phyloP scores from a whole-genome alignment of 2,329 filamentous ascomycete species.

The Sordariomycetes sp. region DNA sequence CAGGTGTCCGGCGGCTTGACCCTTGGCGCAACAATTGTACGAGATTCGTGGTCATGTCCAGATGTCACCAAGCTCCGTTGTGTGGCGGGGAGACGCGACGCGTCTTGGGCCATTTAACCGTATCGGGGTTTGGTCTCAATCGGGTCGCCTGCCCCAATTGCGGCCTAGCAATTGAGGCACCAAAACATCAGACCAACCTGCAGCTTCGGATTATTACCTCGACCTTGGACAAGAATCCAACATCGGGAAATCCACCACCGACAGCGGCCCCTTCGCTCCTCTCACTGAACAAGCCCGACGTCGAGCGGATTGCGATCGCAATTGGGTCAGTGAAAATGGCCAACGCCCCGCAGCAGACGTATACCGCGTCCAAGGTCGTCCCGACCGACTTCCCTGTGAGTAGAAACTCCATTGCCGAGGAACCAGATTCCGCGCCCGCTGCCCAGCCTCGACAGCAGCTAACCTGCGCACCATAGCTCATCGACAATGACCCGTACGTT shows the following conservation, averaged over 20 bases:
- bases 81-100: neutral
- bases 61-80: neutral
- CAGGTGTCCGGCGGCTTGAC: too few relatives aligned
- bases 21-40: too few relatives aligned
- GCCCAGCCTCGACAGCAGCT: conserved; percentile 9
- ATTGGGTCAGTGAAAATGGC: conserved; percentile 6
- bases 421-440: neutral
- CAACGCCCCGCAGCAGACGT: conserved; percentile 1
- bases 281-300: neutral
- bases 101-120: neutral
- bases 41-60: too few relatives aligned
- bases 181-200: neutral
- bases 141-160: neutral
- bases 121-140: neutral
- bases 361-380: conserved; percentile 54
- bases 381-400: conserved; percentile 81
- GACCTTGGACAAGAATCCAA: neutral
- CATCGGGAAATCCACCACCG: neutral
- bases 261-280: neutral
- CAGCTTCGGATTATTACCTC: neutral
- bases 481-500: conserved; percentile 94
- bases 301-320: neutral
- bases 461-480: conserved; percentile 58
- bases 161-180: neutral
- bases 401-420: conserved; percentile 11